phyloP scores from a whole-genome alignment of 108 stramenopile genomes.

The Skeletonema costatum region DNA sequence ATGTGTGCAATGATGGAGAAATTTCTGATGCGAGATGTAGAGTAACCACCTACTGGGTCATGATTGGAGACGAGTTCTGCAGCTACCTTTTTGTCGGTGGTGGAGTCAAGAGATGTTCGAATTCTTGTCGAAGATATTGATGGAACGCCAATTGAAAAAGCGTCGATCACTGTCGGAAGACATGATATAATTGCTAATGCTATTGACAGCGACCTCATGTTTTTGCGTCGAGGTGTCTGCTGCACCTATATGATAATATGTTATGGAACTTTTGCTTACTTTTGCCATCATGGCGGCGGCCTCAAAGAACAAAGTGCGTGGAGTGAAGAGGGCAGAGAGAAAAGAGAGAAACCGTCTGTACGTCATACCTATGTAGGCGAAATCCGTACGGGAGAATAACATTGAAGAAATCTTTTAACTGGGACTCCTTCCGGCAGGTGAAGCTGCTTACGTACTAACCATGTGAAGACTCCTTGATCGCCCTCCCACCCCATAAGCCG shows the following conservation, averaged over 20 bases:
- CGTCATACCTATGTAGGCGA: too few relatives aligned
- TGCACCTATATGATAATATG: not conserved
- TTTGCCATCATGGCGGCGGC: not conserved
- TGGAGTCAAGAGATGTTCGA: not conserved
- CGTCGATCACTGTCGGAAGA: not conserved
- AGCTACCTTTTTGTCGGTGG: not conserved
- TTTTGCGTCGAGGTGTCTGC: not conserved
- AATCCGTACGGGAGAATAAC: not conserved
- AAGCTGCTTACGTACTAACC: not conserved
- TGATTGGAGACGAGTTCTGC: constrained; percentile 22
- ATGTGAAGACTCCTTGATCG: not conserved
- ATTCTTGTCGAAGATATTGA: not conserved
- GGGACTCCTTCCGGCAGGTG: not conserved
- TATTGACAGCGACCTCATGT: not conserved
- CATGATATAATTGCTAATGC: not conserved
- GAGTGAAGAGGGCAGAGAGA: not conserved
- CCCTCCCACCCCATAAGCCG: not conserved
- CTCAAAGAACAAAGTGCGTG: not conserved
- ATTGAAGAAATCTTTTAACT: not conserved
- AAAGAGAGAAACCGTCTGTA: not conserved
- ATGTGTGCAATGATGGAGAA: constrained; percentile 99
- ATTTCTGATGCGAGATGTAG: constrained; percentile 89
- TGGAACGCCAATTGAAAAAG: not conserved
- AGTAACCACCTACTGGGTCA: constrained; percentile 22
- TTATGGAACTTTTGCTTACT: too few relatives aligned